Base-by-base conservation (phyloP, 192 early-diverging fungal species). In the Coemansia sp. region DNA sequence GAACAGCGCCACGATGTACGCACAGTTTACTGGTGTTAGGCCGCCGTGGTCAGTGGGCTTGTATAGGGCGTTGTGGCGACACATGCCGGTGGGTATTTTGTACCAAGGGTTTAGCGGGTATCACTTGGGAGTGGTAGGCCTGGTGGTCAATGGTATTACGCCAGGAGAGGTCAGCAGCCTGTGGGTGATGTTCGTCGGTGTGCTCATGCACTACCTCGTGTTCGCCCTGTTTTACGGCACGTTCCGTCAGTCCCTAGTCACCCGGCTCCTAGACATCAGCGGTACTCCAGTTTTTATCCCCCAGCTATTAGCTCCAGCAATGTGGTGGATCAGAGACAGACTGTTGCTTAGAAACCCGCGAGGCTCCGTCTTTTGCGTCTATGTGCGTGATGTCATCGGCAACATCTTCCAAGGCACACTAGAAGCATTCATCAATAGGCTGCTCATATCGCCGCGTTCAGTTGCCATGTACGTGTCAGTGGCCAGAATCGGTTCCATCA, bases 201-300 rank as follows among this genome's bases (percentile, higher is more conserved):
- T 72, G n/a, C 36, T 34, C 1, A 15, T 72, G 48, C 78, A 80
- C 62, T 80, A 80, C 62, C 10, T 17, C 2, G 12, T 20, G 12
- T 80, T 68, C 22, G 65, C 61, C 11, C n/a, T 71, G 13, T n/a
- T 72, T 15, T 80, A 80, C 70, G 78, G 78, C 6, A 31, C 61
- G 5, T 22, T 71, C 56, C 78, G 78, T 4, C 78, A 80, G 42
- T 62, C 73, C 20, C 51, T 76, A 1, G 55, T 62, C 2, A 53
- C 63, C 31, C 72, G 73, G 19, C 40, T 80, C 22, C 55, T 46
- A 48, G 29, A 62, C 4, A 39, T 64, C 8, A 11, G 31, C 11
- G 34, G 10, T n/a, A 36, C 53, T 36, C 20, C 15, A 20, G 3
- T 39, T 15, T 31, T 55, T n/a, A 20, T 34, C 0, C 15, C 8